phyloP scores from a whole-genome alignment of 139 green algal species.

The Eudorina sp. region DNA sequence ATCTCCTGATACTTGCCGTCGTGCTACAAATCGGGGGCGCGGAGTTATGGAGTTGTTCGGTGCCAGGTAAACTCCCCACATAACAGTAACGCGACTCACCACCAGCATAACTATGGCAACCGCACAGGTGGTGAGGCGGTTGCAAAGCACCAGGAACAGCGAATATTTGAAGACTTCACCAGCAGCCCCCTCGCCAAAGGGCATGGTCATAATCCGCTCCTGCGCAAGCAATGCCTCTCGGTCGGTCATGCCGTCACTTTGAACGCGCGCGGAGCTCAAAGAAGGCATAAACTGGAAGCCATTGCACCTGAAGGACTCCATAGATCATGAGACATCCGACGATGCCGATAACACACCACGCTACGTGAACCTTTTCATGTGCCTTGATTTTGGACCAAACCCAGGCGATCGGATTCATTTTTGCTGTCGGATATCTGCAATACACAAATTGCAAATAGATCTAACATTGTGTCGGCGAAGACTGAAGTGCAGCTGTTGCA shows the following conservation, averaged over 20 bases:
- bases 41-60: not conserved
- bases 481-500: too few species aligned
- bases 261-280: not conserved
- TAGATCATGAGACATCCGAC: slow-evolving; percentile 86
- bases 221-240: slow-evolving; percentile 59
- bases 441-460: too few species aligned
- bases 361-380: slow-evolving; percentile 68
- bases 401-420: slow-evolving; percentile 36
- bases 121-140: slow-evolving; percentile 78
- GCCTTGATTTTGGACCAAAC: slow-evolving; percentile 41
- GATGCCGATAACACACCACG: slow-evolving; percentile 76
- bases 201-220: slow-evolving; percentile 94
- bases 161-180: slow-evolving; percentile 88
- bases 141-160: slow-evolving; percentile 96
- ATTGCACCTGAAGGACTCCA: slow-evolving; percentile 83
- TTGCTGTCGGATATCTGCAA: too few species aligned
- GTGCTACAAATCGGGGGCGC: slow-evolving; percentile 34
- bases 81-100: slow-evolving; percentile 18
- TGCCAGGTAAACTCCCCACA: not conserved
- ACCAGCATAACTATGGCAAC: slow-evolving; percentile 80
- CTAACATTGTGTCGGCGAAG: too few species aligned
- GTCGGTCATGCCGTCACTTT: not conserved
- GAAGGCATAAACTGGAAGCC: not conserved
- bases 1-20: slow-evolving; percentile 67
- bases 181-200: slow-evolving; percentile 63